Percentiles rank a stretch among this genome's conserved stretches.
Evolutionary conservation across 805 yeast genomes (phyloP).

Genomic region (Priceomyces castillae): DNA sequence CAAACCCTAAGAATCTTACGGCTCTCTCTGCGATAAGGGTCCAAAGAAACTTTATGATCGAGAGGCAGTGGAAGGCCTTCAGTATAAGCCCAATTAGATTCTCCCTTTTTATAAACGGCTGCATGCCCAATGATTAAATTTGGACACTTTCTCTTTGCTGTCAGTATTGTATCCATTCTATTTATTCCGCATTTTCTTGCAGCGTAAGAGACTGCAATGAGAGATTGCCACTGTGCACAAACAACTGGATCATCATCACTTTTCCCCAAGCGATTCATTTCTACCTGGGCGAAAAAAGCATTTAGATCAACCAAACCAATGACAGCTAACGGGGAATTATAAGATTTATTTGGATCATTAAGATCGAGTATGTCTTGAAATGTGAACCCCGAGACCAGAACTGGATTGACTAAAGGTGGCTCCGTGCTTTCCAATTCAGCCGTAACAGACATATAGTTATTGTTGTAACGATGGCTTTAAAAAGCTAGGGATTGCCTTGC

Average conservation of each 20-base stretch:
- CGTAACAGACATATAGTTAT: background rate
- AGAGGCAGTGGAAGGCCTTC: slow-evolving; percentile 56
- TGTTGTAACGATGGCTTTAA: background rate
- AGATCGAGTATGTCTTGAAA: slow-evolving; percentile 50
- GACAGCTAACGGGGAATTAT: slow-evolving; percentile 67
- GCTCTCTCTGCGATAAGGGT: slow-evolving; percentile 87
- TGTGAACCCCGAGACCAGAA: slow-evolving; percentile 40
- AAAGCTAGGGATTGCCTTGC: too few relatives aligned
- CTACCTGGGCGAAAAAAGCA: slow-evolving; percentile 95
- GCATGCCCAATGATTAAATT: slow-evolving; percentile 79
- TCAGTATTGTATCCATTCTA: slow-evolving; percentile 68
- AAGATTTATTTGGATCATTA: slow-evolving; percentile 46
- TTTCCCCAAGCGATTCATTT: slow-evolving; percentile 69
- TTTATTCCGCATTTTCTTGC: slow-evolving; percentile 82
- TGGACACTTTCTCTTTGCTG: slow-evolving; percentile 77
- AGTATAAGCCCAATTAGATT: slow-evolving; percentile 75
- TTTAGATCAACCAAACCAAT: slow-evolving; percentile 87
- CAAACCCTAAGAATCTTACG: slow-evolving; percentile 72
- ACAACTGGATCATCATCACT: slow-evolving; percentile 77
- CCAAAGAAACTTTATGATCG: slow-evolving; percentile 79
- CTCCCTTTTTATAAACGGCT: slow-evolving; percentile 88
- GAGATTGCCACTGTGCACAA: slow-evolving; percentile 87
- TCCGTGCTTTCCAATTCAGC: background rate
- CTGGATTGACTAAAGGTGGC: background rate
- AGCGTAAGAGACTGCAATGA: slow-evolving; percentile 89